These are phyloP conservation scores for Sporisorium exsertum DNA, from an alignment of 1,284 basidiomycete species.

Conservation along the genomic window DNA sequence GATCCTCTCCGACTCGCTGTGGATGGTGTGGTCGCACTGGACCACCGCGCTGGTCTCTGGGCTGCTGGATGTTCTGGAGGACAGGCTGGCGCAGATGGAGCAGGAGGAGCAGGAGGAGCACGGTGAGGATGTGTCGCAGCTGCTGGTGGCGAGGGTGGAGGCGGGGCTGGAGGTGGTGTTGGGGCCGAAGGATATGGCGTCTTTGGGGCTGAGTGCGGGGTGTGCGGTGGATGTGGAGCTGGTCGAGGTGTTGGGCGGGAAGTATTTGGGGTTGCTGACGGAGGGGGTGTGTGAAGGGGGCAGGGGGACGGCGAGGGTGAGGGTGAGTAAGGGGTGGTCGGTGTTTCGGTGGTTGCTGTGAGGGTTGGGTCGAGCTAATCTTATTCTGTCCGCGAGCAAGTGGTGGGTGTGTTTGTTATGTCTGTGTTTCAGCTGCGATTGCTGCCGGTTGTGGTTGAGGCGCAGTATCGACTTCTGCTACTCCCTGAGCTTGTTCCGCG, in stretches of 20 bases:
- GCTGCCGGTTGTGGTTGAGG: not conserved
- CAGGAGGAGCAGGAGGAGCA: slow-evolving; percentile 1
- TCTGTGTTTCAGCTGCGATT: not conserved
- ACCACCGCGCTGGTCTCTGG: slow-evolving; percentile 43
- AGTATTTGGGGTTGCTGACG: slow-evolving; percentile 22
- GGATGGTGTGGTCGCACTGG: slow-evolving; percentile 54
- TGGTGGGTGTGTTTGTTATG: not conserved
- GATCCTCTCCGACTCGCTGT: slow-evolving; percentile 46
- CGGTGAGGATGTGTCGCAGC: slow-evolving; percentile 15
- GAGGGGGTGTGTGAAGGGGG: slow-evolving; percentile 2
- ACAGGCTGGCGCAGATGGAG: slow-evolving; percentile 34
- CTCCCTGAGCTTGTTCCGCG: not conserved
- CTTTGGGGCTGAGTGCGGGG: slow-evolving; percentile 47
- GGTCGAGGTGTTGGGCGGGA: slow-evolving; percentile 28
- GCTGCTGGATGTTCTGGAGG: slow-evolving; percentile 40
- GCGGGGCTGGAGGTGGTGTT: slow-evolving; percentile 23
- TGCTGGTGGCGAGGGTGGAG: slow-evolving; percentile 13
- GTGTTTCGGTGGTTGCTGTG: slow-evolving; percentile 41
- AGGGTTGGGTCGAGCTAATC: not conserved
- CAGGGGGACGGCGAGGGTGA: slow-evolving; percentile 10
- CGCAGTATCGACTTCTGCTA: not conserved
- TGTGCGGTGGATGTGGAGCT: slow-evolving; percentile 42
- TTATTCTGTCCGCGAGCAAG: not conserved
- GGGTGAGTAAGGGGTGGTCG: slow-evolving; percentile 37
- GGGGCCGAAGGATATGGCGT: slow-evolving; percentile 37